Conservation (phyloP, 2,329 filamentous ascomycete species). For the Venturia asperata region DNA sequence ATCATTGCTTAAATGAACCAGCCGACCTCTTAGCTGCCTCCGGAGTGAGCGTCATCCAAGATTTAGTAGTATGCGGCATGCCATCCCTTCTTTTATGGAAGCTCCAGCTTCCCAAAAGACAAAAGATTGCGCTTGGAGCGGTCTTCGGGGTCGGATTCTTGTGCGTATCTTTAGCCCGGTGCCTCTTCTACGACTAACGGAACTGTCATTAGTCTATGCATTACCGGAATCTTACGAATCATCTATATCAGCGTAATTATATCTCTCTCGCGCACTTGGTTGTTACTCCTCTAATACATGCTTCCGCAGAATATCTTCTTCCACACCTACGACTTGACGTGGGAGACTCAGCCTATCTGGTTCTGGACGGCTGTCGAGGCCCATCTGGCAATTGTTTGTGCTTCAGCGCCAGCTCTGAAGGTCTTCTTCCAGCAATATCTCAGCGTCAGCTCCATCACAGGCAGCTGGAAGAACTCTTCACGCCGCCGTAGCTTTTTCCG, state of each 20-base stretch:
- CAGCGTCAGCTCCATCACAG: conserved; percentile 16
- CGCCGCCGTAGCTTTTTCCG: conserved; percentile 4
- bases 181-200: not conserved
- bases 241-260: conserved; percentile 26
- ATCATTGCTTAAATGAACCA: conserved; percentile 34
- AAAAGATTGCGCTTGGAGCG: conserved; percentile 40
- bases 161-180: conserved; percentile 25
- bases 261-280: conserved; percentile 32
- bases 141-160: conserved; percentile 40
- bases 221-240: conserved; percentile 14
- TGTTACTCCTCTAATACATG: conserved; percentile 26
- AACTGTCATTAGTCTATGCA: conserved; percentile 9
- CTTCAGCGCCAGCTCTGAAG: conserved; percentile 38
- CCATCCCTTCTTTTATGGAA: conserved; percentile 41
- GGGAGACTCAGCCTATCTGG: conserved; percentile 34
- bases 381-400: conserved; percentile 37
- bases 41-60: conserved; percentile 34
- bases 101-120: conserved; percentile 36
- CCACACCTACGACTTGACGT: conserved; percentile 36
- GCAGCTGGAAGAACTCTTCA: not conserved
- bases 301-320: conserved; percentile 27
- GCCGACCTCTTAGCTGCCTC: conserved; percentile 35
- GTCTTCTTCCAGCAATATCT: conserved; percentile 39
- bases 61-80: conserved; percentile 36
- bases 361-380: conserved; percentile 38